A percentile compares a stretch with the other conserved stretches of the same genome.
These are phyloP conservation scores for Hypomyces perniciosus DNA, from an alignment of 2,329 filamentous ascomycete species.

Conservation along the genomic window DNA sequence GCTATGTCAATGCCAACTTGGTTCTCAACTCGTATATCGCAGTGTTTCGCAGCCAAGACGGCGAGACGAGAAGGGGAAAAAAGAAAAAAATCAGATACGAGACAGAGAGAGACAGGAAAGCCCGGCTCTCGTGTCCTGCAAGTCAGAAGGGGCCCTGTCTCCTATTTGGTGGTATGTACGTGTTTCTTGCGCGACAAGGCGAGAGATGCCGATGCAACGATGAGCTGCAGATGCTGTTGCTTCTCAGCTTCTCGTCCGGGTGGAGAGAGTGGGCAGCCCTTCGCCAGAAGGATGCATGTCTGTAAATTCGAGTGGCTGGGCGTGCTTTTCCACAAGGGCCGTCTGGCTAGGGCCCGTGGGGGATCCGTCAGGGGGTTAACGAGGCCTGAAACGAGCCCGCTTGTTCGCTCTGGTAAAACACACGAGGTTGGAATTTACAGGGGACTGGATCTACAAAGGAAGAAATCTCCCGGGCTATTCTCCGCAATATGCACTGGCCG, in stretches of 20 bases:
- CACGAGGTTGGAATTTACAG: too few species aligned
- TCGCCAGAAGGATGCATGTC: slow-evolving; percentile 12
- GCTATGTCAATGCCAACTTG: too few species aligned
- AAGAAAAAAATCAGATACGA: neutral
- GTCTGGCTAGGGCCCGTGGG: neutral
- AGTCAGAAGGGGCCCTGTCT: neutral
- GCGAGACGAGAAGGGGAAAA: neutral
- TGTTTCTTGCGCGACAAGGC: slow-evolving; percentile 5
- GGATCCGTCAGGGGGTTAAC: neutral
- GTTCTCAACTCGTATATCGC: too few species aligned
- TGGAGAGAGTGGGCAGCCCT: neutral
- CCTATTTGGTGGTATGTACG: slow-evolving; percentile 3
- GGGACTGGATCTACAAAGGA: too few species aligned
- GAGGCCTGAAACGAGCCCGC: too few species aligned
- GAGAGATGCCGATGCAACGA: slow-evolving; percentile 4
- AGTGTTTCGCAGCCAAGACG: too few species aligned
- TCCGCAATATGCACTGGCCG: too few species aligned
- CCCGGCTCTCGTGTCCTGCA: neutral
- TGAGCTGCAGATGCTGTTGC: slow-evolving; percentile 11
- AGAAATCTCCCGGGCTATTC: too few species aligned
- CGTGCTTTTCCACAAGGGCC: neutral
- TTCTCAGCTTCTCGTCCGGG: neutral
- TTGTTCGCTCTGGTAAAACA: too few species aligned
- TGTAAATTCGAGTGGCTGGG: slow-evolving; percentile 29
- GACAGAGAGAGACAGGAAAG: neutral